Percentiles rank a stretch among this genome's conserved stretches.
Conservation (phyloP, 1,139 yeast species). For the Saccharomyces hybrid region DNA sequence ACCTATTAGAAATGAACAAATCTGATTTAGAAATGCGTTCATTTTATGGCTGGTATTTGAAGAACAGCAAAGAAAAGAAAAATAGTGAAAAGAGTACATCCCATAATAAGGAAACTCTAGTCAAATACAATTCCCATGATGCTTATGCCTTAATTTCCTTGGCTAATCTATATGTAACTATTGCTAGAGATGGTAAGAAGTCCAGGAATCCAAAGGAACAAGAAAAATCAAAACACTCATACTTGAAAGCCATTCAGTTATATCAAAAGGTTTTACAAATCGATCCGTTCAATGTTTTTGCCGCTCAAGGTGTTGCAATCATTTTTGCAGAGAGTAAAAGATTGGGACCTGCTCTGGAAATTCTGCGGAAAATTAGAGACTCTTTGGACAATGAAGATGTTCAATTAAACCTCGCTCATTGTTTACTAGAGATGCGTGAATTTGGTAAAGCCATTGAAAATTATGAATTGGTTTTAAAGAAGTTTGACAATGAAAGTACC, state of each 20-base stretch:
- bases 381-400: slow-evolving; percentile 79
- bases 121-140: slow-evolving; percentile 78
- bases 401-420: slow-evolving; percentile 82
- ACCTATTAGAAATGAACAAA: slow-evolving; percentile 46
- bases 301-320: slow-evolving; percentile 96
- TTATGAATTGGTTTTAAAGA: slow-evolving; percentile 69
- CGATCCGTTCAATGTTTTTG: slow-evolving; percentile 83
- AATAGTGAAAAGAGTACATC: slow-evolving; percentile 56
- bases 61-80: slow-evolving; percentile 31
- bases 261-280: slow-evolving; percentile 80
- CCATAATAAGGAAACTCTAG: slow-evolving; percentile 79
- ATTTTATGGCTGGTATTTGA: slow-evolving; percentile 85
- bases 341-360: slow-evolving; percentile 68
- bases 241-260: slow-evolving; percentile 79
- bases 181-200: slow-evolving; percentile 70
- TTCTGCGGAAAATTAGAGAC: slow-evolving; percentile 83
- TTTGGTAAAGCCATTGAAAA: slow-evolving; percentile 81
- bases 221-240: slow-evolving; percentile 71
- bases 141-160: slow-evolving; percentile 80
- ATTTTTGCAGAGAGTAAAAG: slow-evolving; percentile 84
- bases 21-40: slow-evolving; percentile 79
- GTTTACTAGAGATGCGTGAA: slow-evolving; percentile 73
- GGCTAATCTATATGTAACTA: slow-evolving; percentile 76
- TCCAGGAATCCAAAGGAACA: slow-evolving; percentile 36
- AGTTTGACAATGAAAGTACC: slow-evolving; percentile 51